Evolutionary conservation across 192 early-diverging fungal genomes (phyloP), one percentile per base, ranked within the genome.

Genomic region (Podila clonocystis): DNA sequence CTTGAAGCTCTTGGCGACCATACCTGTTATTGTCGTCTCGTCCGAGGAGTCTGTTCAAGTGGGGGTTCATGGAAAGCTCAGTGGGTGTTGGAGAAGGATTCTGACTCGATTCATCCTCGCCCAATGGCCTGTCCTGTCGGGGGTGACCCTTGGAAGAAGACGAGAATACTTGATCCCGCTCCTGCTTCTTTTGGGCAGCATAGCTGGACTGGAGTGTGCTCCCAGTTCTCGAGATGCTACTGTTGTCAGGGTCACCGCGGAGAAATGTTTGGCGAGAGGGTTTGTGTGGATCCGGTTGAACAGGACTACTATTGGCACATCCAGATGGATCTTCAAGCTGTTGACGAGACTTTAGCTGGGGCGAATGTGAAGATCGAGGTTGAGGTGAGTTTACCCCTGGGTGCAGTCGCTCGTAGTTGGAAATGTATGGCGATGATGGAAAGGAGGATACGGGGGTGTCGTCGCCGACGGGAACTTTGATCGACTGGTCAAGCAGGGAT

Each of bases 391-490:
- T 57, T 38, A 33, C 50, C 19, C 65, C 66, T 19, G 75, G 63
- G 30, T 77, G 68, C 0, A 77, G 68, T 9, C 49, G 52, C 31
- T 55, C 50, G 22, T 50, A 12, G 30, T 50, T 77, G 15, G 33
- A n/a, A 41, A 52, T 30, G 17, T 36, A 20, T 19, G 67, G 30
- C 3, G 63, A 66, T 30, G 34, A 58, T 45, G 41, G 41, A 11
- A 57, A 29, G 2, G 58, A 50, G 30, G 38, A 58, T 20, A 48
- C 29, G 0, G 62, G 22, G 4, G 28, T 45, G 19, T 70, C 59
- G 19, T 77, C 75, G 4, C 65, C 68, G 2, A 77, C 68, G 2
- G 63, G 68, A 17, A 77, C 75, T 45, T 77, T 77, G 22, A 77
- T 71, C 19, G 57, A 50, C 9, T 77, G 63, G 6, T 70, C 75